Evolutionary conservation across 148 eudicot species (phyloP).

Genomic region (Drosera capensis): DNA sequence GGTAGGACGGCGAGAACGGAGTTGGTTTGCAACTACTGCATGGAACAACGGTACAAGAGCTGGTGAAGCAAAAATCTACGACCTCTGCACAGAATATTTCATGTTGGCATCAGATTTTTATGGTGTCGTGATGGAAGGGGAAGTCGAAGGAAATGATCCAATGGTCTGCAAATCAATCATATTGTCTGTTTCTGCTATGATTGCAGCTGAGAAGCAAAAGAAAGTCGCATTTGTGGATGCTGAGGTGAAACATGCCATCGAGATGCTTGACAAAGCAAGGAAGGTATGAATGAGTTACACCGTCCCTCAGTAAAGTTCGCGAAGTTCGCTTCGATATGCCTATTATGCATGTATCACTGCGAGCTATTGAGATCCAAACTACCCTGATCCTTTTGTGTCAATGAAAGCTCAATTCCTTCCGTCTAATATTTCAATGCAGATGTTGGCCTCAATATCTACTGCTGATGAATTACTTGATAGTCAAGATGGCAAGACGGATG

Average conservation of each 20-base stretch:
- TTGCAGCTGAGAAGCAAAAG: constrained; percentile 57
- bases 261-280: constrained; percentile 61
- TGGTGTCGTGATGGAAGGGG: constrained; percentile 32
- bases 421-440: too few relatives aligned
- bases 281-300: constrained; percentile 35
- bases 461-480: constrained; percentile 21
- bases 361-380: too few relatives aligned
- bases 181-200: constrained; percentile 50
- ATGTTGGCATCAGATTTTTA: constrained; percentile 67
- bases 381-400: too few relatives aligned
- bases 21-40: constrained; percentile 63
- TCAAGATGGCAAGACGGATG: constrained; percentile 27
- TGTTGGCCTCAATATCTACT: constrained; percentile 28
- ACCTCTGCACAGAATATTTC: constrained; percentile 55
- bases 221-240: constrained; percentile 37
- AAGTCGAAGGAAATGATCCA: constrained; percentile 33
- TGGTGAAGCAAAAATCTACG: constrained; percentile 44
- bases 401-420: too few relatives aligned
- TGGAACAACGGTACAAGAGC: constrained; percentile 64
- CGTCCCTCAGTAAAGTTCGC: not conserved
- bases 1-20: constrained; percentile 70
- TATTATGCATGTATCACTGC: too few relatives aligned
- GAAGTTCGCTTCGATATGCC: not conserved
- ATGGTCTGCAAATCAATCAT: constrained; percentile 76
- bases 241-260: constrained; percentile 58